Base-by-base conservation (phyloP, 768 basidiomycete genomes). In the Calvatia gigantea region DNA sequence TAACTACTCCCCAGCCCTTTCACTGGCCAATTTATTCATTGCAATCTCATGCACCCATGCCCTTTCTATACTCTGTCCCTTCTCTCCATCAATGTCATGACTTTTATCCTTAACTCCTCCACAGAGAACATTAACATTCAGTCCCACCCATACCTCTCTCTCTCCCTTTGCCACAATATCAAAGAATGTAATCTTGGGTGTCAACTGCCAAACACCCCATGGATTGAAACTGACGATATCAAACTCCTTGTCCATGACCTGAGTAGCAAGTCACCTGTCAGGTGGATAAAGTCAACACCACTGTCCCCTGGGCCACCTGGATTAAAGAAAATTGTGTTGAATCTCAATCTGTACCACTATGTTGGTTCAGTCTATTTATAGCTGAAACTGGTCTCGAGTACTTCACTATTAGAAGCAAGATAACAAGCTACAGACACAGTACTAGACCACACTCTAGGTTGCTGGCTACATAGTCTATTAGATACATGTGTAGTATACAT, bases 281-380 rank as follows among this genome's bases (percentile, higher is more conserved):
- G 15, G 4, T 61, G 21, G 21, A 73, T 58, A 0, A 70, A 23
- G 3, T 65, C 62, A 6, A 78, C 70, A 4, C 79, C 77, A 55
- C 75, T 74, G 2, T 71, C 74, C 6, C 78, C 79, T 1, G 78
- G 79, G 0, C 79, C 78, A n/a, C 78, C 76, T 1, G 77, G 78
- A 50, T 79, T 79, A 59, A 76, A 67, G 2, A 79, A 61, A 11
- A 79, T 65, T 1, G 77, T 66, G n/a, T n/a, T n/a, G n/a, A n/a
- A n/a, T n/a, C n/a, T n/a, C n/a, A n/a, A n/a, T n/a, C n/a, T n/a
- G n/a, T n/a, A n/a, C n/a, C n/a, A n/a, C n/a, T n/a, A n/a, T n/a
- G n/a, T n/a, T n/a, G n/a, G n/a, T n/a, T n/a, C n/a, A n/a, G n/a
- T n/a, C n/a, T n/a, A n/a, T n/a, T n/a, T n/a, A n/a, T n/a, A n/a